Evolutionary conservation across 352 stramenopile species (phyloP).

Genomic region (Lagenidium giganteum): DNA sequence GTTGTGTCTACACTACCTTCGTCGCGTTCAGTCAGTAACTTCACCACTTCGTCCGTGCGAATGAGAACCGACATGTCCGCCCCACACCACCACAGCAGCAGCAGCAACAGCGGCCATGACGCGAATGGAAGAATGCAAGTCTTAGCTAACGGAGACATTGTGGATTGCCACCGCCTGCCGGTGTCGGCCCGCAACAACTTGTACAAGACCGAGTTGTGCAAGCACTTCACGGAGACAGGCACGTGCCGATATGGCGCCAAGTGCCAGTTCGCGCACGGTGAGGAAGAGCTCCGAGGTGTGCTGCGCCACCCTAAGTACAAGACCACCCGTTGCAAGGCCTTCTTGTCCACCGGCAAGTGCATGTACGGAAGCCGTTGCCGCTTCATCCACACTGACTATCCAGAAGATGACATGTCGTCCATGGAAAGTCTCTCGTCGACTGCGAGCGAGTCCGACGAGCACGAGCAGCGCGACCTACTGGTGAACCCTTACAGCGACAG

Average conservation of each 20-base stretch:
- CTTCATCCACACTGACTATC: conserved; percentile 77
- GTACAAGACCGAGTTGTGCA: conserved; percentile 92
- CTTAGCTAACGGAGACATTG: conserved; percentile 81
- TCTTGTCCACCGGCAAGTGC: conserved; percentile 77
- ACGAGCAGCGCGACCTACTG: conserved; percentile 37
- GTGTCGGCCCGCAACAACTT: conserved; percentile 81
- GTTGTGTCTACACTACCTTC: too few species aligned
- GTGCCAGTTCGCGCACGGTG: conserved; percentile 88
- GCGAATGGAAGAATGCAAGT: conserved; percentile 69
- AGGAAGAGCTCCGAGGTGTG: conserved; percentile 80
- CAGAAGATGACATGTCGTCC: conserved; percentile 25
- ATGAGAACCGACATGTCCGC: too few species aligned
- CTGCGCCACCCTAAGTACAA: conserved; percentile 90
- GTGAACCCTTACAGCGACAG: conserved; percentile 66
- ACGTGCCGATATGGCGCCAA: conserved; percentile 84
- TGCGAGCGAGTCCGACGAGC: conserved; percentile 63
- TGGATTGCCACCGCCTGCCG: conserved; percentile 73
- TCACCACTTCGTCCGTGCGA: too few species aligned
- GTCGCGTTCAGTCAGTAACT: too few species aligned
- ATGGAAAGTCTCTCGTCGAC: conserved; percentile 54
- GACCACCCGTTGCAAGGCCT: conserved; percentile 88
- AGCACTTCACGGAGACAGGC: conserved; percentile 85
- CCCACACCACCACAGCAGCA: too few species aligned
- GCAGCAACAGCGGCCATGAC: too few species aligned
- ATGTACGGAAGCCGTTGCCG: conserved; percentile 86